Conservation (phyloP, 2,329 filamentous ascomycete species). For the Daldinia sp. region DNA sequence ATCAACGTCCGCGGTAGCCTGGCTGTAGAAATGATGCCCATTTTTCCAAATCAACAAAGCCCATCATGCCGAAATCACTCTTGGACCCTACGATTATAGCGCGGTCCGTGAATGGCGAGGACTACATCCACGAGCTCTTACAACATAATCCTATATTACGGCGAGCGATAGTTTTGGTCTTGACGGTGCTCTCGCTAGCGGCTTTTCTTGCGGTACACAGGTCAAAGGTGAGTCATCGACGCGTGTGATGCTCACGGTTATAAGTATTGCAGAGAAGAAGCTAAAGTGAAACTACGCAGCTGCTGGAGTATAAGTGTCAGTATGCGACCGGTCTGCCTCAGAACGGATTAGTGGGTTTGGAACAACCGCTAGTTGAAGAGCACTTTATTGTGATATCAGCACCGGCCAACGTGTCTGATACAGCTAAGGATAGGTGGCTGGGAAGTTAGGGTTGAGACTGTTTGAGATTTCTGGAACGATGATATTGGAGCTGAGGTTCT, state of each 20-base stretch:
- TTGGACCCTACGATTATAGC: background rate
- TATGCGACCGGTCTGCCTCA: background rate
- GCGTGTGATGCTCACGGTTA: background rate
- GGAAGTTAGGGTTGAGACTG: background rate
- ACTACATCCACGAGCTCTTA: background rate
- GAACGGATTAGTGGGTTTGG: background rate
- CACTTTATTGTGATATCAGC: background rate
- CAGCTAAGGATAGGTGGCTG: background rate
- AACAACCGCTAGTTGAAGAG: background rate
- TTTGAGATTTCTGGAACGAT: background rate
- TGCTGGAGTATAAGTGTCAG: constrained; percentile 5
- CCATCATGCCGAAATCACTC: constrained; percentile 10
- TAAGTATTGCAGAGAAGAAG: background rate
- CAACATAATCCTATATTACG: constrained; percentile 4
- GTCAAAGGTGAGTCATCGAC: constrained; percentile 22
- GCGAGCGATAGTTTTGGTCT: constrained; percentile 14
- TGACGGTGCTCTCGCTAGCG: constrained; percentile 26
- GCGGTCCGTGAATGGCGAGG: background rate
- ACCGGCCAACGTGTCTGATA: background rate
- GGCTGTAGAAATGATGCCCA: background rate
- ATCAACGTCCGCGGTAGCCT: background rate
- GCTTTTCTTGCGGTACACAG: constrained; percentile 34
- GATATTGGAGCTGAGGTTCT: background rate
- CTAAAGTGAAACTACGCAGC: background rate
- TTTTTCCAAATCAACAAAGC: too few relatives aligned